A percentile compares a stretch with the other conserved stretches of the same genome.
phyloP scores from a whole-genome alignment of 2,329 filamentous ascomycete genomes.

The Trichothecium sympodiale region DNA sequence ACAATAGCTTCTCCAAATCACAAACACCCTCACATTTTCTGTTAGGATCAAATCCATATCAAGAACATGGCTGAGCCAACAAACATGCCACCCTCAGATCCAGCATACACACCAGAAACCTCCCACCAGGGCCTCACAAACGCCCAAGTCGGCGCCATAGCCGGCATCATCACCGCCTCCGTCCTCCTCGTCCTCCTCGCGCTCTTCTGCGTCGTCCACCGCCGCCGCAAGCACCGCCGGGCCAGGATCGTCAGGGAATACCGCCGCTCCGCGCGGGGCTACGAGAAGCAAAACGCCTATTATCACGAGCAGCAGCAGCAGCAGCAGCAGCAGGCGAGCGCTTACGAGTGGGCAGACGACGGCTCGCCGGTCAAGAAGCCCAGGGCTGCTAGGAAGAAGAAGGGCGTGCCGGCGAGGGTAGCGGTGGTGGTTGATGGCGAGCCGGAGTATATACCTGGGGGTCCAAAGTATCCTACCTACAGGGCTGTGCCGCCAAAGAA shows the following conservation, averaged over 20 bases:
- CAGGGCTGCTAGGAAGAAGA: not conserved
- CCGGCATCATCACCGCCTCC: constrained; percentile 26
- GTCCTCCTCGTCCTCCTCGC: constrained; percentile 21
- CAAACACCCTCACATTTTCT: no score
- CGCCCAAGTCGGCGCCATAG: constrained; percentile 28
- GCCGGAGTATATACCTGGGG: constrained; percentile 16
- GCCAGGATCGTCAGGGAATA: constrained; percentile 1
- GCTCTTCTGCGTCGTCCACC: constrained; percentile 17
- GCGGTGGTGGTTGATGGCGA: constrained; percentile 14
- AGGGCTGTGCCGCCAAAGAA: constrained; percentile 21
- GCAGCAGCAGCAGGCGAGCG: not conserved
- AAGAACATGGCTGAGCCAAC: no score
- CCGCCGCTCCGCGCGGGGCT: not conserved
- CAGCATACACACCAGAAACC: not conserved
- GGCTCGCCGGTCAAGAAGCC: not conserved
- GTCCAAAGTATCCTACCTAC: constrained; percentile 21
- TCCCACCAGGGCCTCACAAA: constrained; percentile 15
- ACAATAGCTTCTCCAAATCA: no score
- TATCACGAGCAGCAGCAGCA: not conserved
- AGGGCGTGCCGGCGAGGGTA: constrained; percentile 5
- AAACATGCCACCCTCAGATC: no score
- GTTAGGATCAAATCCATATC: no score
- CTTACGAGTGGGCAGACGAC: no score
- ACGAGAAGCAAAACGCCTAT: not conserved
- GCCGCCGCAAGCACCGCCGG: constrained; percentile 8